These are phyloP conservation scores for Aspergillus sp. DNA, from an alignment of 2,329 filamentous ascomycete genomes.

Conservation along the genomic window DNA sequence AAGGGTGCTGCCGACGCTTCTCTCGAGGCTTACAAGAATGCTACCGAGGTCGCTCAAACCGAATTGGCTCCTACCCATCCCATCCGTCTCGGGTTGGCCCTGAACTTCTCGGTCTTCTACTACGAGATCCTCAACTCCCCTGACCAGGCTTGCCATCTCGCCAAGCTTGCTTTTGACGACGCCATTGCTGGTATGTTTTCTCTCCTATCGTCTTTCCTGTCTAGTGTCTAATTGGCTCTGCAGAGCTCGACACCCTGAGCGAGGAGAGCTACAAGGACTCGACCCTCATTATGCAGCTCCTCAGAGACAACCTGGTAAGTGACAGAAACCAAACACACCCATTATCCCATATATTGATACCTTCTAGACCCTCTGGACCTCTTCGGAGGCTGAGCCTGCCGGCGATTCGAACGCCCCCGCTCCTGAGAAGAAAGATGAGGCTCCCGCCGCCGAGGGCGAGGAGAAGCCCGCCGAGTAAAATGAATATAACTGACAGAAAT, in stretches of 20 bases:
- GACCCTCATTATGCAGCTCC: constrained; percentile 96
- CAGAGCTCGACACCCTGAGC: constrained; percentile 91
- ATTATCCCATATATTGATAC: constrained; percentile 19
- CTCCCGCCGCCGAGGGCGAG: constrained; percentile 24
- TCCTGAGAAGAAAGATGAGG: constrained; percentile 39
- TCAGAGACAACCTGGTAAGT: constrained; percentile 87
- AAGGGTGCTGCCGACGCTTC: constrained; percentile 91
- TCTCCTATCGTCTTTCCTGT: not conserved
- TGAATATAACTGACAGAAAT: not conserved
- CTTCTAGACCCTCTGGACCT: constrained; percentile 91
- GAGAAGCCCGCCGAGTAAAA: constrained; percentile 42
- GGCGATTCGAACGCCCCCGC: constrained; percentile 42
- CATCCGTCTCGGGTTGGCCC: constrained; percentile 82
- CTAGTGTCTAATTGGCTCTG: not conserved
- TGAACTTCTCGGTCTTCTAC: constrained; percentile 99
- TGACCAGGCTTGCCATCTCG: constrained; percentile 95
- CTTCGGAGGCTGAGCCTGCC: constrained; percentile 87
- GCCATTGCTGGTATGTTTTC: constrained; percentile 69
- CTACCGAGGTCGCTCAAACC: constrained; percentile 82
- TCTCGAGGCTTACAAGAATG: constrained; percentile 93
- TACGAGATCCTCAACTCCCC: constrained; percentile 99
- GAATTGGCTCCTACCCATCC: constrained; percentile 87
- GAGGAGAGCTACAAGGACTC: constrained; percentile 99
- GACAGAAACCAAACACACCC: not conserved
- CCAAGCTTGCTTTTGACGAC: constrained; percentile 93